Percentiles rank a stretch among this genome's conserved stretches.
Conservation (phyloP, 208 protist genomes). For the Crithidia sp. region DNA sequence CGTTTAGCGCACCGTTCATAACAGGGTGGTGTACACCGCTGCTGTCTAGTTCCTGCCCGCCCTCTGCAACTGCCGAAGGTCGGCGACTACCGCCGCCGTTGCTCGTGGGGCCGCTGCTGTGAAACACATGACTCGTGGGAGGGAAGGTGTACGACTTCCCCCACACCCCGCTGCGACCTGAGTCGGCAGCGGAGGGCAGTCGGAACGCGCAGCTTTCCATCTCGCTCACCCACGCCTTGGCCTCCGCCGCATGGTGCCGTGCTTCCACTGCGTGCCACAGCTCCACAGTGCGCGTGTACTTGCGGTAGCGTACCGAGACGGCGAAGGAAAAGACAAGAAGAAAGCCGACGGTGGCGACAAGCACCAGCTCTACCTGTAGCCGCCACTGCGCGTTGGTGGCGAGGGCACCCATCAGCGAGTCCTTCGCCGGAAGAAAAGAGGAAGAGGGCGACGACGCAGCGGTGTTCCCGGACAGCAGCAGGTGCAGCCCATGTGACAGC, state of each 20-base stretch:
- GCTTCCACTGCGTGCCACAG: slow-evolving; percentile 6
- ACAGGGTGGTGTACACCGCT: no score
- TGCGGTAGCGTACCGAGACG: neutral
- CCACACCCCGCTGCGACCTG: neutral
- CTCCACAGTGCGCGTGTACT: slow-evolving; percentile 8
- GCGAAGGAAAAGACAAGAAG: neutral
- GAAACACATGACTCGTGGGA: neutral
- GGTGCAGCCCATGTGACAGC: no score
- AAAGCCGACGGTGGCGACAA: neutral
- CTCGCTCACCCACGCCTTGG: neutral
- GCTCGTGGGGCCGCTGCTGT: neutral
- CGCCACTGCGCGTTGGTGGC: slow-evolving; percentile 4
- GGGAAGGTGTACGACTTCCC: neutral
- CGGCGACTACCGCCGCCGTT: no score
- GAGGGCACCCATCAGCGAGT: slow-evolving; percentile 14
- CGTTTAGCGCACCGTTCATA: no score
- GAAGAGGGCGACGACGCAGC: neutral
- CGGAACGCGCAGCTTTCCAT: neutral
- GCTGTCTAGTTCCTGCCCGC: no score
- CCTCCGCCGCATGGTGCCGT: slow-evolving; percentile 1
- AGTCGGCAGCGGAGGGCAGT: neutral
- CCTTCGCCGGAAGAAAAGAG: neutral
- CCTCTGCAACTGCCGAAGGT: no score
- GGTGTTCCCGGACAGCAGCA: neutral
- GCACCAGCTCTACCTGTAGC: slow-evolving; percentile 9